These are phyloP conservation scores for Fusarium paranaense DNA, from an alignment of 2,329 filamentous ascomycete genomes.

Conservation along the genomic window DNA sequence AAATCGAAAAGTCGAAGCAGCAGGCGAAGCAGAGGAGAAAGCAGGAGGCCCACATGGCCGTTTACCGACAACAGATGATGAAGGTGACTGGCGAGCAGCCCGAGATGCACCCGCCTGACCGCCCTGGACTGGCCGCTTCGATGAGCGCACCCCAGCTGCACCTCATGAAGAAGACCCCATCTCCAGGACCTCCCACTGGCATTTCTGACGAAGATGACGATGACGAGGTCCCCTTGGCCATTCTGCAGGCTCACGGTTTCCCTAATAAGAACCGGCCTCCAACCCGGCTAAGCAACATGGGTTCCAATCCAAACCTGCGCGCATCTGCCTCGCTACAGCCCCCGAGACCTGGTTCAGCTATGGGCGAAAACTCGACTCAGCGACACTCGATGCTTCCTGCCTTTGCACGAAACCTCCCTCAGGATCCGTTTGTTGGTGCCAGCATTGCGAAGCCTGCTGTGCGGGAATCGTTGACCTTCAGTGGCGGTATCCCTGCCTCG, in stretches of 20 bases:
- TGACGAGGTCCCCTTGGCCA: conserved; percentile 87
- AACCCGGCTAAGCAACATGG: conserved; percentile 71
- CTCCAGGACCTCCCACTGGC: conserved; percentile 56
- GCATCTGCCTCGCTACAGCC: conserved; percentile 59
- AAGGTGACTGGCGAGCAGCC: conserved; percentile 83
- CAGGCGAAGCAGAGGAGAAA: conserved; percentile 82
- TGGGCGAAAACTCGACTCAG: conserved; percentile 59
- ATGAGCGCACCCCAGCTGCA: conserved; percentile 72
- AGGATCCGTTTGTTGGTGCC: conserved; percentile 87
- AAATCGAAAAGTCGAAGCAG: conserved; percentile 78
- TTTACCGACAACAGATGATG: conserved; percentile 97
- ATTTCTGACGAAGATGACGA: conserved; percentile 85
- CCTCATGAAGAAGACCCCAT: conserved; percentile 52
- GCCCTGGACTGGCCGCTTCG: conserved; percentile 67
- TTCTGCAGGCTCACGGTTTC: conserved; percentile 90
- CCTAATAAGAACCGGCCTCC: conserved; percentile 83
- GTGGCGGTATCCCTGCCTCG: conserved; percentile 62
- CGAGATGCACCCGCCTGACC: conserved; percentile 53
- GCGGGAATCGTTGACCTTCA: conserved; percentile 80
- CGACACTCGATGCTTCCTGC: conserved; percentile 71
- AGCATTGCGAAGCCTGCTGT: conserved; percentile 78
- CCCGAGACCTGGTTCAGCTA: conserved; percentile 65
- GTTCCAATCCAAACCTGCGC: conserved; percentile 79
- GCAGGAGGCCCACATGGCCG: conserved; percentile 89
- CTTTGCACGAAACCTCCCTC: conserved; percentile 84